These are phyloP conservation scores for Hypoxylon crocopeplum DNA, from an alignment of 495 filamentous ascomycete genomes.

Conservation along the genomic window DNA sequence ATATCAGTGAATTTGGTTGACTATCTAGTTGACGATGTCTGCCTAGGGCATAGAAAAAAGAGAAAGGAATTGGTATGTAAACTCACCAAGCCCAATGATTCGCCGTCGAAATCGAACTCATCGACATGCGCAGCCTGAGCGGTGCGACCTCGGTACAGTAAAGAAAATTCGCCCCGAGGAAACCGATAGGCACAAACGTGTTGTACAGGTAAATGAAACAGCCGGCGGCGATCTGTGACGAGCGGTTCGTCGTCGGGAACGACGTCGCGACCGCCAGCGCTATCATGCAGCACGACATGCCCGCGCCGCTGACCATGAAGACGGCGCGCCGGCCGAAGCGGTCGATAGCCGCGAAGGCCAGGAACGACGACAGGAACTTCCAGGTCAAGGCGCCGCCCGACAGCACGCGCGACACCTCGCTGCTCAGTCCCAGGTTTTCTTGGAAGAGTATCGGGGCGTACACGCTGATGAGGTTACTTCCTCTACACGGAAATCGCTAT, in stretches of 20 bases:
- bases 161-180: slow-evolving; percentile 64
- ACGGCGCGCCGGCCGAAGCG: slow-evolving; percentile 59
- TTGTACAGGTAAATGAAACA: slow-evolving; percentile 68
- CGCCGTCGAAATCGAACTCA: slow-evolving; percentile 57
- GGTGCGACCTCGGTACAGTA: slow-evolving; percentile 66
- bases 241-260: slow-evolving; percentile 42
- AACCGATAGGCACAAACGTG: slow-evolving; percentile 65
- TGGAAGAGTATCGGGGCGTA: slow-evolving; percentile 67
- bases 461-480: slow-evolving; percentile 67
- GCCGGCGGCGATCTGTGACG: slow-evolving; percentile 48
- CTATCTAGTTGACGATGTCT: not conserved
- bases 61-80: slow-evolving; percentile 17
- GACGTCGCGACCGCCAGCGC: slow-evolving; percentile 54
- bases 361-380: slow-evolving; percentile 58
- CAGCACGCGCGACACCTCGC: slow-evolving; percentile 46
- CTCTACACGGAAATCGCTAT: slow-evolving; percentile 31
- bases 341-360: slow-evolving; percentile 62
- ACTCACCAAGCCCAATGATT: slow-evolving; percentile 59
- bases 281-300: slow-evolving; percentile 49
- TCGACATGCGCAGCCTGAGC: slow-evolving; percentile 58
- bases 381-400: slow-evolving; percentile 54
- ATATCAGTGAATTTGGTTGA: no score
- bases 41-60: not conserved
- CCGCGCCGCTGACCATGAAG: slow-evolving; percentile 60
- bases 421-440: slow-evolving; percentile 59